A percentile compares a stretch with the other conserved stretches of the same genome.
phyloP scores from a whole-genome alignment of 345 rosid genomes.

The Carallia brachiata region DNA sequence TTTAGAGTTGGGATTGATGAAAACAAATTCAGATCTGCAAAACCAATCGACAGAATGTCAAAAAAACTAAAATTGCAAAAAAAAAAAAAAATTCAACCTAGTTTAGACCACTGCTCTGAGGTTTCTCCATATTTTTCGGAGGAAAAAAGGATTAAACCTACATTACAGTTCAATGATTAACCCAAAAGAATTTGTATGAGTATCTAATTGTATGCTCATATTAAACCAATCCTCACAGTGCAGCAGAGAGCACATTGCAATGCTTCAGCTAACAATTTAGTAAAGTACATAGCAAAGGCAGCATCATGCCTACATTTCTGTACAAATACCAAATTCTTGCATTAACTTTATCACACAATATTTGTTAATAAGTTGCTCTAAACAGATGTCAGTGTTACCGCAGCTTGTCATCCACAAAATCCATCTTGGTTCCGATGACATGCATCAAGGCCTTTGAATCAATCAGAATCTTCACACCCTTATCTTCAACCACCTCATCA shows the following conservation, averaged over 20 bases:
- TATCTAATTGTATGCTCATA: no score
- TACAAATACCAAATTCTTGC: no score
- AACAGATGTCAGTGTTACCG: conserved; percentile 36
- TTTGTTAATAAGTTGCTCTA: neutral
- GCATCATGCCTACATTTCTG: no score
- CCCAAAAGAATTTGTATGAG: no score
- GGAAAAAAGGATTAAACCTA: no score
- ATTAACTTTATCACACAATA: neutral
- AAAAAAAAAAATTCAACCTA: neutral
- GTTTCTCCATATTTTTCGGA: no score
- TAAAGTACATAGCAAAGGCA: no score
- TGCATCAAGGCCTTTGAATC: conserved; percentile 93
- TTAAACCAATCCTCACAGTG: no score
- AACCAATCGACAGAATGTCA: neutral
- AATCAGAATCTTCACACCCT: conserved; percentile 69
- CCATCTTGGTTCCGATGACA: conserved; percentile 88
- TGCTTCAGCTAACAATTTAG: no score
- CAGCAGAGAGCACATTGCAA: no score
- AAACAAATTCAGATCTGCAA: conserved; percentile 74
- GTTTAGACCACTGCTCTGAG: no score
- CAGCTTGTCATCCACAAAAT: conserved; percentile 78
- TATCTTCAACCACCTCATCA: conserved; percentile 79
- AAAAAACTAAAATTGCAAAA: neutral
- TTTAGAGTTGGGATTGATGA: conserved; percentile 83
- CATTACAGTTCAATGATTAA: no score